These are phyloP conservation scores for Plasmodium blacklocki DNA, from an alignment of 169 alveolate species.

Conservation along the genomic window DNA sequence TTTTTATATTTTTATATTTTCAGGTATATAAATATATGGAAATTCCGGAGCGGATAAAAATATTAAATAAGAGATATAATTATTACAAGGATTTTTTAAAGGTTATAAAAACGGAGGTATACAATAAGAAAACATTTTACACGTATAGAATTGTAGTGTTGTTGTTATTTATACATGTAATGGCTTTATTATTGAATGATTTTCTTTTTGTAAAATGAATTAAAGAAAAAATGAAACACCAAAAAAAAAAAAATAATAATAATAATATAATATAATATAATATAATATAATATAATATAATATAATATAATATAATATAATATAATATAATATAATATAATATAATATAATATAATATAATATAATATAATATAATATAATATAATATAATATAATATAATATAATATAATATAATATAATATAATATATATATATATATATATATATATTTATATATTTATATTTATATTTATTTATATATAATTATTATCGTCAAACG, in stretches of 20 bases:
- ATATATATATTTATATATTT: no score
- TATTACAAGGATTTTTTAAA: constrained; percentile 74
- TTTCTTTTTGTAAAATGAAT: constrained; percentile 26
- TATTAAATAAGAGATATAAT: constrained; percentile 60
- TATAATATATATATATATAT: no score
- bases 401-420: neutral
- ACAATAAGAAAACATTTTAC: constrained; percentile 61
- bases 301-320: neutral
- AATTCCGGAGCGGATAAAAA: constrained; percentile 67
- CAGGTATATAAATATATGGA: constrained; percentile 76
- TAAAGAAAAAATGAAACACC: neutral
- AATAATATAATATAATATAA: neutral
- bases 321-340: neutral
- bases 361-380: neutral
- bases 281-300: neutral
- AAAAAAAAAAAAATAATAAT: neutral
- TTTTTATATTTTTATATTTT: neutral
- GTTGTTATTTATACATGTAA: constrained; percentile 60
- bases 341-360: neutral
- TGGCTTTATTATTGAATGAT: constrained; percentile 70
- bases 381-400: neutral
- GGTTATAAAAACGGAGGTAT: constrained; percentile 58
- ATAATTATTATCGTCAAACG: no score
- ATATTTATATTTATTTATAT: no score
- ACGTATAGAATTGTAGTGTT: constrained; percentile 50